These are phyloP conservation scores for Chaetomium strumarium DNA, from an alignment of 2,329 filamentous ascomycete genomes.

Conservation along the genomic window DNA sequence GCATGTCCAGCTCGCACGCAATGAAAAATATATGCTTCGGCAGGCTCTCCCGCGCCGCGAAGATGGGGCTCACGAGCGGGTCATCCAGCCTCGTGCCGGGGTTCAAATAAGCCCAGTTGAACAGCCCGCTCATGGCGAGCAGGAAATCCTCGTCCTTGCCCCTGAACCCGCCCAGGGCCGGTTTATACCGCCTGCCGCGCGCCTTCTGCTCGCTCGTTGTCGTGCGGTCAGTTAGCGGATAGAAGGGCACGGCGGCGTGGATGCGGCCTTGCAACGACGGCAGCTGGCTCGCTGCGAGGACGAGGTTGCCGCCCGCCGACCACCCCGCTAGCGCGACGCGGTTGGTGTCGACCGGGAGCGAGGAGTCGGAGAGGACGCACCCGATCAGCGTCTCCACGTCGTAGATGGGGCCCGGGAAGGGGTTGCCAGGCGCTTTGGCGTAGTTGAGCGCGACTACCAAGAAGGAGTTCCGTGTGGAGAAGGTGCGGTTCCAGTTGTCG, in stretches of 20 bases:
- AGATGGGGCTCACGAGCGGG: constrained; percentile 37
- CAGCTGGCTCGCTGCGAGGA: constrained; percentile 37
- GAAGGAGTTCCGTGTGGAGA: constrained; percentile 35
- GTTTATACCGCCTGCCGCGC: constrained; percentile 33
- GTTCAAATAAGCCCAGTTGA: constrained; percentile 39
- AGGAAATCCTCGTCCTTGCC: constrained; percentile 26
- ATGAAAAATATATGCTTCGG: constrained; percentile 40
- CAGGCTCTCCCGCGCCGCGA: constrained; percentile 29
- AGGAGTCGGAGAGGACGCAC: constrained; percentile 37
- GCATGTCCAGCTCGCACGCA: constrained; percentile 41
- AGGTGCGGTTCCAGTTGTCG: constrained; percentile 41
- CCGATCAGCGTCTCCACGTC: constrained; percentile 41
- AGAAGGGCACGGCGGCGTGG: constrained; percentile 37
- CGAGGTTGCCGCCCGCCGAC: constrained; percentile 46
- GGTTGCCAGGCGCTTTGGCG: constrained; percentile 38
- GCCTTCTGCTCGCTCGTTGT: constrained; percentile 28
- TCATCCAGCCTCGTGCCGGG: constrained; percentile 31
- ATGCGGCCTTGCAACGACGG: constrained; percentile 30
- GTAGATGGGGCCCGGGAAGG: constrained; percentile 40
- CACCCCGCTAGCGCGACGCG: constrained; percentile 42
- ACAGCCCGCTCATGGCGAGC: constrained; percentile 26
- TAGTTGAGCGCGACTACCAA: constrained; percentile 46
- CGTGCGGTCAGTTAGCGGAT: constrained; percentile 39
- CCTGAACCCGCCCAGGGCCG: constrained; percentile 27
- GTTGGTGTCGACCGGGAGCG: constrained; percentile 40